These are phyloP conservation scores for Lentinula edodes DNA, from an alignment of 768 basidiomycete species.

Conservation along the genomic window DNA sequence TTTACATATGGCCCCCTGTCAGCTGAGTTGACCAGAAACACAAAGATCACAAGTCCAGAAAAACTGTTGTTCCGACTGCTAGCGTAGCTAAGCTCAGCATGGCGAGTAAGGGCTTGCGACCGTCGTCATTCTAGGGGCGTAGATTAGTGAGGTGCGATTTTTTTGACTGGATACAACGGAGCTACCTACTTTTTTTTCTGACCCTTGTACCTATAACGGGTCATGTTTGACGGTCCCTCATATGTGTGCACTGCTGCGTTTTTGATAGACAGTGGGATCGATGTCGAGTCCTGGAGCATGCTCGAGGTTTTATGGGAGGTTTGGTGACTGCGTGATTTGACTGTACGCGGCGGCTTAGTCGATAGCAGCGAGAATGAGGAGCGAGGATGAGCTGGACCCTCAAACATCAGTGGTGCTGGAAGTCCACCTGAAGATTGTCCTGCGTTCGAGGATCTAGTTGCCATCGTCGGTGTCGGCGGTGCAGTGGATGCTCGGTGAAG, in stretches of 20 bases:
- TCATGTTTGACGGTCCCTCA: constrained; percentile 4
- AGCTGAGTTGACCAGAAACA: background rate
- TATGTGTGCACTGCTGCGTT: background rate
- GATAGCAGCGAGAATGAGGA: background rate
- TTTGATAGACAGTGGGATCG: background rate
- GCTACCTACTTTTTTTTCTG: constrained; percentile 1
- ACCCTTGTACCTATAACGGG: constrained; percentile 2
- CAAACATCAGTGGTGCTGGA: constrained; percentile 40
- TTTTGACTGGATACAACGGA: background rate
- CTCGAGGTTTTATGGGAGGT: background rate
- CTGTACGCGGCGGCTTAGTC: background rate
- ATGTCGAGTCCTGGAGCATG: background rate
- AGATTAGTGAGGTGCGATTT: background rate
- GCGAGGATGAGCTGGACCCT: constrained; percentile 39
- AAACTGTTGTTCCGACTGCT: background rate
- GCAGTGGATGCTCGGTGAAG: background rate
- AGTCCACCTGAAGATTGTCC: constrained; percentile 9
- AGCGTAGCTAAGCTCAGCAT: background rate
- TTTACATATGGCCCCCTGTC: background rate
- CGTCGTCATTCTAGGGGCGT: background rate
- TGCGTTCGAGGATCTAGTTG: background rate
- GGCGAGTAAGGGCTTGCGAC: background rate
- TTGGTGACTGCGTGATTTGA: background rate
- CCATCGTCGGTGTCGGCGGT: background rate
- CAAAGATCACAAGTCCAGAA: background rate